Evolutionary conservation across 139 green algal species (phyloP), one percentile per base, ranked within the genome.

Genomic region (Micractinium conductrix): DNA sequence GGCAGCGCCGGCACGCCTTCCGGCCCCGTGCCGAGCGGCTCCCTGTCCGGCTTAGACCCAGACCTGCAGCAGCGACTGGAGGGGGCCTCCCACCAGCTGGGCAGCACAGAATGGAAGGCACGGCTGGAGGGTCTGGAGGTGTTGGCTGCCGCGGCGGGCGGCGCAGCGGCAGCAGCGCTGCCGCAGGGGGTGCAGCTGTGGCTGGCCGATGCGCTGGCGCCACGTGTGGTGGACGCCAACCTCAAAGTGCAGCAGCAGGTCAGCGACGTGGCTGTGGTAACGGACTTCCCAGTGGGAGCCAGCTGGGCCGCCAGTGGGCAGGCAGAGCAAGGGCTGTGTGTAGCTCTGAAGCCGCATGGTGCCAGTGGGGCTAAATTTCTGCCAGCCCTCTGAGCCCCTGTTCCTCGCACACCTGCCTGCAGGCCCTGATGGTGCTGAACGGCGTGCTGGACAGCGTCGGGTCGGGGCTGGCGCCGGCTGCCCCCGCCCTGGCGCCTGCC

Each of bases 211-310:
- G n/a, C 40, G 16, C 65, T 84, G 65, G 24, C 45, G 24, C 43
- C 69, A 45, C 33, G 44, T 2, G 43, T 53, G n/a, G 8, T 48
- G 44, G 65, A 84, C 43, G 65, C 44, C 43, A 84, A 84, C 65
- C 65, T 84, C 0, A 78, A 69, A 40, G 68, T 76, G 43, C 79
- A 84, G 79, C 79, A 78, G 65, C 60, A 76, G 62, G 79, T 73
- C 35, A 9, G 60, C 0, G 14, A 24, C 10, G 19, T 19, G 30
- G n/a, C n/a, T n/a, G n/a, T n/a, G n/a, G n/a, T n/a, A n/a, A n/a
- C n/a, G n/a, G n/a, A n/a, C n/a, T n/a, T n/a, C n/a, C n/a, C n/a
- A n/a, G n/a, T n/a, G n/a, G n/a, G n/a, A n/a, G n/a, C n/a, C n/a
- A n/a, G n/a, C n/a, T n/a, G n/a, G n/a, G n/a, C n/a, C n/a, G n/a